Evolutionary conservation across 495 filamentous ascomycete species (phyloP).

Genomic region (Achaetomiella virescens): DNA sequence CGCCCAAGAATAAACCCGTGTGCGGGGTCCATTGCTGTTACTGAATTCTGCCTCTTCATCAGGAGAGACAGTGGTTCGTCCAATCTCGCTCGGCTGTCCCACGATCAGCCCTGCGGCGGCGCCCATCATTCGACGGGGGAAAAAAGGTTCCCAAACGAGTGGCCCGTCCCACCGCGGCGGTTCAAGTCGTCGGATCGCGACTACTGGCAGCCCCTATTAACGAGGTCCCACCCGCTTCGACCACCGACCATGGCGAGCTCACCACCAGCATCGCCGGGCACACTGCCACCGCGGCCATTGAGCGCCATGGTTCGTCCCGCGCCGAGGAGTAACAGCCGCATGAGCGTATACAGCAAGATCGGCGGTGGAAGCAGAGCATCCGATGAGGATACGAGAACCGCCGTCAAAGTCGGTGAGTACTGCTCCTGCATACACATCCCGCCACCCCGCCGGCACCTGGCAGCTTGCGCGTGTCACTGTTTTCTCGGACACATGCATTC

Average conservation of each 20-base stretch:
- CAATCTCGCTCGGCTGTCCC: slow-evolving; percentile 6
- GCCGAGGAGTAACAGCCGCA: slow-evolving; percentile 73
- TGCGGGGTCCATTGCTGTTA: slow-evolving; percentile 18
- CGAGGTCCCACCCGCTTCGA: slow-evolving; percentile 18
- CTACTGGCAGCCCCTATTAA: background rate
- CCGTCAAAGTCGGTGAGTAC: slow-evolving; percentile 98
- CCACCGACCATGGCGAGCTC: slow-evolving; percentile 47
- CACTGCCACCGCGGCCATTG: slow-evolving; percentile 62
- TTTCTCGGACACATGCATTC: slow-evolving; percentile 17
- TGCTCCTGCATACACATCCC: slow-evolving; percentile 18
- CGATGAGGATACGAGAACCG: slow-evolving; percentile 88
- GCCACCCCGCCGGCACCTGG: slow-evolving; percentile 14
- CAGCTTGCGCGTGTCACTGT: slow-evolving; percentile 16
- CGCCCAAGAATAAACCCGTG: slow-evolving; percentile 25
- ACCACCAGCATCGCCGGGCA: slow-evolving; percentile 47
- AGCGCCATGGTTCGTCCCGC: slow-evolving; percentile 79
- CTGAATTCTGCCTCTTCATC: slow-evolving; percentile 16
- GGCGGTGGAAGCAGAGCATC: slow-evolving; percentile 80
- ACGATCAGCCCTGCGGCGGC: slow-evolving; percentile 11
- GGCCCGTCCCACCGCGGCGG: slow-evolving; percentile 15
- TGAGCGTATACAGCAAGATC: slow-evolving; percentile 78
- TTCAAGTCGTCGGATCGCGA: slow-evolving; percentile 11
- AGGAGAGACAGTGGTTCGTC: slow-evolving; percentile 11
- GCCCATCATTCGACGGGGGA: background rate
- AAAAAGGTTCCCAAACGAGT: background rate